Evolutionary conservation across 768 basidiomycete species (phyloP).

Genomic region (Kwoniella europaea): DNA sequence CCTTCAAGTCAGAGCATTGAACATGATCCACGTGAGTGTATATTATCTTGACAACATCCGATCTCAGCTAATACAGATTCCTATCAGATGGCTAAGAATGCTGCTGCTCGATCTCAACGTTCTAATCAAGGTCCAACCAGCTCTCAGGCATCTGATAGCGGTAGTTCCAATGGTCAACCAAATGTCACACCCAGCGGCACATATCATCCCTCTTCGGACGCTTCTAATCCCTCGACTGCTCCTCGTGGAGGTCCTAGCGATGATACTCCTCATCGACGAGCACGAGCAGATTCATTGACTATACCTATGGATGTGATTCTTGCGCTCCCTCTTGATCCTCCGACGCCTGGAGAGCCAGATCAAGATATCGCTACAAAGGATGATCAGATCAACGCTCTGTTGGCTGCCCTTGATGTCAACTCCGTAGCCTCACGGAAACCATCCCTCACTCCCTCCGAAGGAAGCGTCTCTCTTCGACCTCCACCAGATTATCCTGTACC

Average conservation of each 20-base stretch:
- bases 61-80: not conserved
- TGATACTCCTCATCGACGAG: constrained; percentile 32
- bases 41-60: too few relatives aligned
- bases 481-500: constrained; percentile 12
- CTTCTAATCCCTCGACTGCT: constrained; percentile 11
- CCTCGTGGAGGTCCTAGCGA: constrained; percentile 10
- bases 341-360: not conserved
- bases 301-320: constrained; percentile 21
- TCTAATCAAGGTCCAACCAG: constrained; percentile 28
- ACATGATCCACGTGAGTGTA: constrained; percentile 40
- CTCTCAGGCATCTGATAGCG: constrained; percentile 12
- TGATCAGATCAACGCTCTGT: constrained; percentile 23
- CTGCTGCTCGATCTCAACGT: constrained; percentile 28
- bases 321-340: not conserved
- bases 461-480: not conserved
- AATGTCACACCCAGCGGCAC: constrained; percentile 14
- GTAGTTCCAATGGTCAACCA: constrained; percentile 6
- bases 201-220: not conserved
- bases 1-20: constrained; percentile 79
- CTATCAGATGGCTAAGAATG: constrained; percentile 29
- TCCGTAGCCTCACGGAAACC: not conserved
- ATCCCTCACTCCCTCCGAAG: not conserved
- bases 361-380: not conserved
- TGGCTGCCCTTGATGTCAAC: constrained; percentile 25
- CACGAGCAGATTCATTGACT: constrained; percentile 34